phyloP scores from a whole-genome alignment of 1,284 basidiomycete genomes.

The Golubevia pallescens region DNA sequence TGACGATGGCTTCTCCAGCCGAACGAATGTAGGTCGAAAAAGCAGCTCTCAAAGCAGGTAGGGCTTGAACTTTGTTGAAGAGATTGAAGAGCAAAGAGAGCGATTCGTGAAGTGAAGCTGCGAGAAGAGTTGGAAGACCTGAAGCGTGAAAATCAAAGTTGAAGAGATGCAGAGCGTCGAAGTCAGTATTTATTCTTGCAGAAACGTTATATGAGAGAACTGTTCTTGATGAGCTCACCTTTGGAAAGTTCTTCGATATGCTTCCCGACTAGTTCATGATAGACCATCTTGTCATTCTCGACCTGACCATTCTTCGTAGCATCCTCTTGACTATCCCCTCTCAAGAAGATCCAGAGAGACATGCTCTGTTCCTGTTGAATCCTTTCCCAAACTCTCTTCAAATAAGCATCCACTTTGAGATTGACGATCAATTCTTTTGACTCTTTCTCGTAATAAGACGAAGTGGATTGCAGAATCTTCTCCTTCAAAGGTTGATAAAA shows the following conservation, averaged over 20 bases:
- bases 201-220: no score
- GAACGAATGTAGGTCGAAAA: constrained; percentile 36
- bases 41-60: constrained; percentile 25
- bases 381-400: constrained; percentile 24
- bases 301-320: constrained; percentile 7
- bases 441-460: constrained; percentile 28
- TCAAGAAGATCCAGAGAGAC: constrained; percentile 27
- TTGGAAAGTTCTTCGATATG: constrained; percentile 25
- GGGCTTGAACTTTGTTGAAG: constrained; percentile 22
- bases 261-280: constrained; percentile 22
- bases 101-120: constrained; percentile 13
- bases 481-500: constrained; percentile 26
- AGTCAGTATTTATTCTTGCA: no score
- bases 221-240: no score
- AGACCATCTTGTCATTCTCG: constrained; percentile 21
- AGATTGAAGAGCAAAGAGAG: constrained; percentile 28
- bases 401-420: constrained; percentile 20
- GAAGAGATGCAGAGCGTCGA: no score
- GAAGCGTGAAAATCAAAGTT: constrained; percentile 1
- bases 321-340: not conserved
- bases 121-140: constrained; percentile 31
- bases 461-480: constrained; percentile 21
- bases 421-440: constrained; percentile 14
- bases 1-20: constrained; percentile 34
- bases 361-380: constrained; percentile 29